Conservation (phyloP, 768 basidiomycete genomes). For the Termitomyces sp. region DNA sequence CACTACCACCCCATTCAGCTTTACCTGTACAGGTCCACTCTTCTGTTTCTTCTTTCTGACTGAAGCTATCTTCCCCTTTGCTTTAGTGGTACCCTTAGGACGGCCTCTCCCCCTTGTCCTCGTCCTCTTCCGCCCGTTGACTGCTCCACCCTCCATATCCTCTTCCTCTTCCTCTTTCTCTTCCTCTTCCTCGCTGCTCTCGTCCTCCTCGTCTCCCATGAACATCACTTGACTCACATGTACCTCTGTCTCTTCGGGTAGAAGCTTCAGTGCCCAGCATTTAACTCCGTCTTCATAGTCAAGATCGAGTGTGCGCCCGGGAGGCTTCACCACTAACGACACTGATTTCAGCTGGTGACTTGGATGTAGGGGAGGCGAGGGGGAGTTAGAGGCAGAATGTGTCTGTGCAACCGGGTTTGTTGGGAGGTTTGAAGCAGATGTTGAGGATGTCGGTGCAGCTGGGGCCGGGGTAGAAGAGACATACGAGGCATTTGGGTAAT, state of each 20-base stretch:
- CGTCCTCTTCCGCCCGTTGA: conserved; percentile 39
- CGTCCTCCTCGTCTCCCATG: conserved; percentile 52
- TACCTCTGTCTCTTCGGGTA: conserved; percentile 50
- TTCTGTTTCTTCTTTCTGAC: conserved; percentile 42
- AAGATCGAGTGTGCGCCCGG: conserved; percentile 50
- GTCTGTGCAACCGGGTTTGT: conserved; percentile 19
- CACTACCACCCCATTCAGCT: conserved; percentile 53
- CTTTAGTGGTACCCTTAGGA: conserved; percentile 19
- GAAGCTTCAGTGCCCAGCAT: conserved; percentile 65
- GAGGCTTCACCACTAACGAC: conserved; percentile 51
- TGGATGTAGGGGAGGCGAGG: conserved; percentile 30
- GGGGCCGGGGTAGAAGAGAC: conserved; percentile 26
- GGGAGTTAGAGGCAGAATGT: conserved; percentile 32
- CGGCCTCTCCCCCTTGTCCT: conserved; percentile 34
- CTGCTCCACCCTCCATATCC: conserved; percentile 32
- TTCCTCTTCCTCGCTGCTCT: conserved; percentile 48
- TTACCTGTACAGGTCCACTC: conserved; percentile 55
- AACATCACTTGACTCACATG: conserved; percentile 50
- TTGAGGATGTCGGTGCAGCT: conserved; percentile 15
- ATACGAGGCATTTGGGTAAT: conserved; percentile 55
- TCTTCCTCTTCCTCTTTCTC: conserved; percentile 43
- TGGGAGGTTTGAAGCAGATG: conserved; percentile 19
- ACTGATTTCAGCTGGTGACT: conserved; percentile 48
- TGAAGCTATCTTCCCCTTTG: conserved; percentile 23
- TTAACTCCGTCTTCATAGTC: conserved; percentile 69